These are phyloP conservation scores for Geranomyces variabilis DNA, from an alignment of 192 early-diverging fungal species.

Conservation along the genomic window DNA sequence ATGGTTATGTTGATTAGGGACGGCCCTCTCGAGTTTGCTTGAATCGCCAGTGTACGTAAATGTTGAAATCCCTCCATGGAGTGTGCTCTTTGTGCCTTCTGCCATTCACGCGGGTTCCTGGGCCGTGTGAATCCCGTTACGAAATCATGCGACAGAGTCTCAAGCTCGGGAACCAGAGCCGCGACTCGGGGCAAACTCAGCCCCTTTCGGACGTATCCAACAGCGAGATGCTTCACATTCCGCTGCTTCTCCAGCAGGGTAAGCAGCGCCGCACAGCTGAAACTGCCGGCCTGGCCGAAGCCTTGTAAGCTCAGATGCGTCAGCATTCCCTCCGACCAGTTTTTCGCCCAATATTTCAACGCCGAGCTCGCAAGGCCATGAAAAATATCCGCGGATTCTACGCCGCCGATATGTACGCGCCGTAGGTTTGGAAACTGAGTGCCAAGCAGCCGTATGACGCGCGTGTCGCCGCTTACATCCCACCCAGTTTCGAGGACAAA, in stretches of 20 bases:
- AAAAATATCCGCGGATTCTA: not conserved
- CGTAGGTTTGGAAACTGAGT: constrained; percentile 7
- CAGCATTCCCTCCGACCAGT: not conserved
- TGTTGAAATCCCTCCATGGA: no score
- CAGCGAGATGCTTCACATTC: not conserved
- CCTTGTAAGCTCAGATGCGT: constrained; percentile 12
- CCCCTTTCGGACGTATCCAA: not conserved
- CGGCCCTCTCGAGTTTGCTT: no score
- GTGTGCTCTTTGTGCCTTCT: no score
- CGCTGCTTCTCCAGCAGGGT: not conserved
- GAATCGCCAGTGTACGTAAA: no score
- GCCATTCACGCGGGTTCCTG: no score
- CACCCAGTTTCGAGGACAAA: constrained; percentile 7
- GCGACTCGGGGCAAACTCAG: not conserved
- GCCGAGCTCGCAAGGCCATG: not conserved
- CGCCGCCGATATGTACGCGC: not conserved
- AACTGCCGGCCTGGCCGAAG: not conserved
- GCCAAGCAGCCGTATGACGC: not conserved
- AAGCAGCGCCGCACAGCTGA: not conserved
- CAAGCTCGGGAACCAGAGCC: not conserved
- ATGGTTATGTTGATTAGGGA: no score
- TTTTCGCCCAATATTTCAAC: not conserved
- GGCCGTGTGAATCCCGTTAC: no score
- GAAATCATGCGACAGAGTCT: not conserved
- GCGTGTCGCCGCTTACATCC: constrained; percentile 6